These are phyloP conservation scores for Phytophthora crassamura DNA, from an alignment of 352 stramenopile genomes.

Conservation along the genomic window DNA sequence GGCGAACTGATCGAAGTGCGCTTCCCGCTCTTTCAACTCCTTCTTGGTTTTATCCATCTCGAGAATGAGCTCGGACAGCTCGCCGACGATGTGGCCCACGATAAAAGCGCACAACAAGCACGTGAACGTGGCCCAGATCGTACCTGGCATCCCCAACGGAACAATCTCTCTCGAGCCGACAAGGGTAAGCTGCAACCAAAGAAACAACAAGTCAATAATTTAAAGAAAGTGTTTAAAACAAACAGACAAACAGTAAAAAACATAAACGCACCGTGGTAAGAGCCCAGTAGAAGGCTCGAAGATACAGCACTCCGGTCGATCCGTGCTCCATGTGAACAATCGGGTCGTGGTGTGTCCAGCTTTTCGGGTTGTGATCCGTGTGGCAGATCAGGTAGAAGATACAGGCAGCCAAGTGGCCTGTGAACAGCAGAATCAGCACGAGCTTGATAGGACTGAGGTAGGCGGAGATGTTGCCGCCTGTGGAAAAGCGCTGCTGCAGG, in stretches of 20 bases:
- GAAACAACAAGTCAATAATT: constrained; percentile 10
- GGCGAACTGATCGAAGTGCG: constrained; percentile 74
- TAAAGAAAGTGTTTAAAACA: neutral
- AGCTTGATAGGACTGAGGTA: constrained; percentile 74
- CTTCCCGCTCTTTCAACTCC: constrained; percentile 69
- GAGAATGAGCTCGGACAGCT: constrained; percentile 80
- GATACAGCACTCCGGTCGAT: constrained; percentile 57
- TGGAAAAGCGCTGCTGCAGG: constrained; percentile 69
- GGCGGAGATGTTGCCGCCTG: constrained; percentile 63
- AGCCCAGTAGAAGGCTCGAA: constrained; percentile 82
- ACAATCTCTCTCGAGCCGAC: constrained; percentile 79
- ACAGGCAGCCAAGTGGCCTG: constrained; percentile 67
- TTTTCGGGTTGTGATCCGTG: constrained; percentile 63
- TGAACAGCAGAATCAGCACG: constrained; percentile 65
- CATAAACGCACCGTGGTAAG: constrained; percentile 58
- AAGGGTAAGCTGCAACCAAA: constrained; percentile 52
- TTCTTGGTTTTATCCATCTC: constrained; percentile 82
- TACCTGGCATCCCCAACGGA: constrained; percentile 59
- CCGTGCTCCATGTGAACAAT: constrained; percentile 72
- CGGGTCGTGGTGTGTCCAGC: constrained; percentile 77
- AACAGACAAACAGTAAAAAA: neutral
- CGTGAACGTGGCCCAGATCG: constrained; percentile 68
- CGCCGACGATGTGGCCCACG: constrained; percentile 78
- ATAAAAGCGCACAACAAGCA: constrained; percentile 83
- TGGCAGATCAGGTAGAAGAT: constrained; percentile 80